Evolutionary conservation across 805 yeast genomes (phyloP).

Genomic region (Candida saitoana): DNA sequence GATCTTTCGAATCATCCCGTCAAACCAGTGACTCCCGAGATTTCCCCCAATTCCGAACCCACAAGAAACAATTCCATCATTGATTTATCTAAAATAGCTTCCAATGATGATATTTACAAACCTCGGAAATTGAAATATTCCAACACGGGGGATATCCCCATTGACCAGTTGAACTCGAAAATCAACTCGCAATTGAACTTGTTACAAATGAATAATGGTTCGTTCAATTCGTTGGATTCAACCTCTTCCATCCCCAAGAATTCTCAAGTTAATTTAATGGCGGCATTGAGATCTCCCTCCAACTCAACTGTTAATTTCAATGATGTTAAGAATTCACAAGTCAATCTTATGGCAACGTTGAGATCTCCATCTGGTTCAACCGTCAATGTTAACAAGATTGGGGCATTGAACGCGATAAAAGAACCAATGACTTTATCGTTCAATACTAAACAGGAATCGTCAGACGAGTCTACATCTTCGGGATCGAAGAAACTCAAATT

Average conservation of each 20-base stretch:
- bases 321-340: slow-evolving; percentile 40
- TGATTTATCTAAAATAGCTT: slow-evolving; percentile 31
- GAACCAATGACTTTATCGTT: background rate
- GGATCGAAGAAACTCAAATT: slow-evolving; percentile 4
- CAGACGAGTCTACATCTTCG: slow-evolving; percentile 1
- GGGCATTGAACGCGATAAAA: background rate
- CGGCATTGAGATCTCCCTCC: slow-evolving; percentile 12
- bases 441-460: slow-evolving; percentile 1
- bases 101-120: slow-evolving; percentile 32
- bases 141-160: slow-evolving; percentile 35
- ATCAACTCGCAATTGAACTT: slow-evolving; percentile 39
- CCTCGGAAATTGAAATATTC: slow-evolving; percentile 39
- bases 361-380: slow-evolving; percentile 6
- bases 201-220: background rate
- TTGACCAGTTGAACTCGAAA: slow-evolving; percentile 33
- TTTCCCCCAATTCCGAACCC: slow-evolving; percentile 40
- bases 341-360: slow-evolving; percentile 16
- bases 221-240: slow-evolving; percentile 2
- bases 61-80: slow-evolving; percentile 38
- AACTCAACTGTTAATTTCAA: background rate
- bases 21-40: slow-evolving; percentile 37
- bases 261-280: slow-evolving; percentile 25
- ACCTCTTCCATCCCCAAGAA: slow-evolving; percentile 19
- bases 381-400: background rate
- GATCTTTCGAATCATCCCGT: slow-evolving; percentile 28